A percentile compares a stretch with the other conserved stretches of the same genome.
phyloP scores from a whole-genome alignment of 176 grass and related monocot genomes.

The Bothriochloa decipiens region DNA sequence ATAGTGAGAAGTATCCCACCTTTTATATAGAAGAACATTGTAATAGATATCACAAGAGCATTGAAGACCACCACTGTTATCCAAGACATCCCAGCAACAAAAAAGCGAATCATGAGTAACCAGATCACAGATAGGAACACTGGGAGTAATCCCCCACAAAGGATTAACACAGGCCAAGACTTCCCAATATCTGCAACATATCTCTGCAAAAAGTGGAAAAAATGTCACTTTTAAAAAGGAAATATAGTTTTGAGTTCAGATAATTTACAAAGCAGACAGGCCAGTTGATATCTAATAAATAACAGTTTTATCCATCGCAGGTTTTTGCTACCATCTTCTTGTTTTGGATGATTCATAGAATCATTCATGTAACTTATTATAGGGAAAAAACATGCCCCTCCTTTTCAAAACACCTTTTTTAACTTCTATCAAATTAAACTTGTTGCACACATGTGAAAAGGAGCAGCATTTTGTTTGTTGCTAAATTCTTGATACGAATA shows the following conservation, averaged over 20 bases:
- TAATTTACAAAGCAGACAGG: conserved; percentile 15
- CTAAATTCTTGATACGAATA: background rate
- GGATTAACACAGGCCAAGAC: conserved; percentile 93
- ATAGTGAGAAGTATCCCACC: conserved; percentile 50
- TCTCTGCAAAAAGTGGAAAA: conserved; percentile 65
- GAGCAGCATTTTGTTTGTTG: background rate
- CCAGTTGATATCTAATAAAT: conserved; percentile 13
- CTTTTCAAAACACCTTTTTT: background rate
- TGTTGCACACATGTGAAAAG: background rate
- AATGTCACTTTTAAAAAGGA: background rate
- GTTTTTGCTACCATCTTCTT: background rate
- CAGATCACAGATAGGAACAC: conserved; percentile 78
- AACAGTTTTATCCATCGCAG: background rate
- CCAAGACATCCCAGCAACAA: conserved; percentile 97
- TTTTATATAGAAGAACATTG: conserved; percentile 95
- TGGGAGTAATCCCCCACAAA: conserved; percentile 92
- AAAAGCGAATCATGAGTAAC: conserved; percentile 95
- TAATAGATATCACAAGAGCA: conserved; percentile 80
- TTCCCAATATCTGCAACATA: conserved; percentile 93
- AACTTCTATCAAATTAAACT: background rate
- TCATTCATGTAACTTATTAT: background rate
- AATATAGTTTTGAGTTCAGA: background rate
- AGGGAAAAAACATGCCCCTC: background rate
- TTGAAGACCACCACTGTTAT: conserved; percentile 92
- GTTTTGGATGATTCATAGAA: background rate